Evolutionary conservation across 441 rosid genomes (phyloP).

Genomic region (Corymbia calophylla): DNA sequence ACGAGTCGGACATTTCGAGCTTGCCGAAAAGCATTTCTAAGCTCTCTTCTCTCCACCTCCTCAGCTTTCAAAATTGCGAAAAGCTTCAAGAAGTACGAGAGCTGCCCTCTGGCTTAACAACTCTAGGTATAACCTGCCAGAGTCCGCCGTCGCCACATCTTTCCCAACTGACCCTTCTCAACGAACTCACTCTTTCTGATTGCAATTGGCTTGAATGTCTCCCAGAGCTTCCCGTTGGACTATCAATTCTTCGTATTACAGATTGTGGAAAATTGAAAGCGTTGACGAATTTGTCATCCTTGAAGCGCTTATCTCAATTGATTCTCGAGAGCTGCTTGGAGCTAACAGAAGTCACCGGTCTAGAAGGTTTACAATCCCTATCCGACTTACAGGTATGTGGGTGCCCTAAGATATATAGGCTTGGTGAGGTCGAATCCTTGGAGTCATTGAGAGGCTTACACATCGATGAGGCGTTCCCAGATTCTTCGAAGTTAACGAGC

Average conservation of each 20-base stretch:
- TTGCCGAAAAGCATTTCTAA: background rate
- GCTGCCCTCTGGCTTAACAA: background rate
- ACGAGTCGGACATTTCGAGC: background rate
- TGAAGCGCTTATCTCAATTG: background rate
- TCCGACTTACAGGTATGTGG: background rate
- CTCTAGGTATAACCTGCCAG: rapidly evolving
- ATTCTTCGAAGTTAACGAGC: background rate
- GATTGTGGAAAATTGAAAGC: background rate
- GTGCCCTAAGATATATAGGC: background rate
- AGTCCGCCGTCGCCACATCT: background rate
- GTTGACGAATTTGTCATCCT: background rate
- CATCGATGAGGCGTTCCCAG: background rate
- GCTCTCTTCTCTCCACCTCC: background rate
- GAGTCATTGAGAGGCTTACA: background rate
- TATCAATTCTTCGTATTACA: background rate
- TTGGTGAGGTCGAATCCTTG: background rate
- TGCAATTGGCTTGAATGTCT: background rate
- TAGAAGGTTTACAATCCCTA: background rate
- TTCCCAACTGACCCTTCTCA: background rate
- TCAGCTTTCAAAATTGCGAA: rapidly evolving
- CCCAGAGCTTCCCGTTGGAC: background rate
- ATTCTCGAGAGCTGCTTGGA: background rate
- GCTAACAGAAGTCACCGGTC: background rate
- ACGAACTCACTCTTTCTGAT: background rate
- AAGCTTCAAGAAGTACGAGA: background rate